These are phyloP conservation scores for Noccaea bulbosa DNA, from an alignment of 345 rosid genomes.

Conservation along the genomic window DNA sequence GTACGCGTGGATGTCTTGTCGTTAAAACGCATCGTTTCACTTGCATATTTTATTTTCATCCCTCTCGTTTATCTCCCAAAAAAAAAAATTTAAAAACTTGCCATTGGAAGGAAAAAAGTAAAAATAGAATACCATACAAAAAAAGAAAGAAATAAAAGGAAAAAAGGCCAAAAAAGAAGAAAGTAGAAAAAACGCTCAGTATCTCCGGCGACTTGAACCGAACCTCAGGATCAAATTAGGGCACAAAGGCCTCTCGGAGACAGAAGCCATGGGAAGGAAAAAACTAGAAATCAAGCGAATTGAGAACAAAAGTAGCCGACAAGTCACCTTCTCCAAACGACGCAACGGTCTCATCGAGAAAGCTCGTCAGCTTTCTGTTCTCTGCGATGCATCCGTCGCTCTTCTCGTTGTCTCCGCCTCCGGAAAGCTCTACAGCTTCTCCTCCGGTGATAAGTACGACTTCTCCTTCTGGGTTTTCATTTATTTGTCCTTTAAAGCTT, in stretches of 20 bases:
- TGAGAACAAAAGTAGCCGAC: constrained; percentile 73
- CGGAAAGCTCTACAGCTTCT: constrained; percentile 44
- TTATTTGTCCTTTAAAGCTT: not conserved
- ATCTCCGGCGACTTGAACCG: constrained; percentile 39
- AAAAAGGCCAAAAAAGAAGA: not conserved
- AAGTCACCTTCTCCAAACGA: constrained; percentile 78
- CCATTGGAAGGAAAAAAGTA: not conserved
- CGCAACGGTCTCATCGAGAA: constrained; percentile 68
- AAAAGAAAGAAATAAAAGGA: constrained; percentile 32
- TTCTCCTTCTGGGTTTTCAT: constrained; percentile 6
- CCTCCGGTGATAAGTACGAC: constrained; percentile 43
- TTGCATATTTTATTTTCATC: constrained; percentile 4
- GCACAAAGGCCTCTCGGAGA: constrained; percentile 30
- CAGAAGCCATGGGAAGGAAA: constrained; percentile 54
- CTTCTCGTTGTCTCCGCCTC: constrained; percentile 44
- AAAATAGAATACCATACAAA: not conserved
- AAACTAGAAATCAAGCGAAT: constrained; percentile 72
- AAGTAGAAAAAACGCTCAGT: constrained; percentile 1
- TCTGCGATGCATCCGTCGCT: constrained; percentile 61
- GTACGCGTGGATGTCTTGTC: constrained; percentile 14
- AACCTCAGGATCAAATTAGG: constrained; percentile 41
- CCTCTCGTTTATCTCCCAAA: constrained; percentile 15
- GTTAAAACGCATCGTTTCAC: not conserved
- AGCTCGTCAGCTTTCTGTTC: constrained; percentile 74
- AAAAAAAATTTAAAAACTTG: constrained; percentile 2